Conservation (phyloP, 805 yeast species). For the Schwanniomyces polymorphus region DNA sequence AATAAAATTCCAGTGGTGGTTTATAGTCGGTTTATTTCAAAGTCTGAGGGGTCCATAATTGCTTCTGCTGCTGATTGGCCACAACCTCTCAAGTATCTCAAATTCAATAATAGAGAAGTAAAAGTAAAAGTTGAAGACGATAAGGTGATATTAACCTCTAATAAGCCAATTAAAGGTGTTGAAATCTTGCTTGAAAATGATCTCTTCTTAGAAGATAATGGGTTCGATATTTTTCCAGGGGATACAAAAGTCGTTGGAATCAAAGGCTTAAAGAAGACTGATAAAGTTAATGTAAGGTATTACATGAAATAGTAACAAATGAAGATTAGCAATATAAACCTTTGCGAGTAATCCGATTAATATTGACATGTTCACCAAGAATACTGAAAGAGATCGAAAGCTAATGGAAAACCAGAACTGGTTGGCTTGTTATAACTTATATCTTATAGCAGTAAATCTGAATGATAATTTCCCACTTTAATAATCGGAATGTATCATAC, state of each 20-base stretch:
- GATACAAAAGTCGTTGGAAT: conserved; percentile 13
- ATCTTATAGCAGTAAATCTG: too few relatives aligned
- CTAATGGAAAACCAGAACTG: too few relatives aligned
- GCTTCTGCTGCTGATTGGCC: conserved; percentile 49
- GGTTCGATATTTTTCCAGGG: conserved; percentile 49
- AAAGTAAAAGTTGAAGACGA: conserved; percentile 21
- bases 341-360: too few relatives aligned
- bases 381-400: too few relatives aligned
- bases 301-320: conserved; percentile 10
- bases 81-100: conserved; percentile 44
- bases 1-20: conserved; percentile 15
- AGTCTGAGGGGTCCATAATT: conserved; percentile 15
- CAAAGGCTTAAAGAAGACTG: conserved; percentile 11
- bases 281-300: conserved; percentile 15
- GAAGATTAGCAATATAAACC: too few relatives aligned
- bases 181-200: conserved; percentile 27
- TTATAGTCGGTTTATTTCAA: conserved; percentile 11
- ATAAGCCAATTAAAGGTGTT: conserved; percentile 47
- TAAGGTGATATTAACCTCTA: conserved; percentile 19
- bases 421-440: too few relatives aligned
- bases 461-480: too few relatives aligned
- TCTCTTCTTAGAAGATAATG: conserved; percentile 40
- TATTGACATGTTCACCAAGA: too few relatives aligned
- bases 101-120: conserved; percentile 27
- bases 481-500: too few relatives aligned